Percentiles rank a stretch among this genome's conserved stretches.
phyloP scores from a whole-genome alignment of 371 early-diverging fungal genomes.

The Rhizopus arrhizus region DNA sequence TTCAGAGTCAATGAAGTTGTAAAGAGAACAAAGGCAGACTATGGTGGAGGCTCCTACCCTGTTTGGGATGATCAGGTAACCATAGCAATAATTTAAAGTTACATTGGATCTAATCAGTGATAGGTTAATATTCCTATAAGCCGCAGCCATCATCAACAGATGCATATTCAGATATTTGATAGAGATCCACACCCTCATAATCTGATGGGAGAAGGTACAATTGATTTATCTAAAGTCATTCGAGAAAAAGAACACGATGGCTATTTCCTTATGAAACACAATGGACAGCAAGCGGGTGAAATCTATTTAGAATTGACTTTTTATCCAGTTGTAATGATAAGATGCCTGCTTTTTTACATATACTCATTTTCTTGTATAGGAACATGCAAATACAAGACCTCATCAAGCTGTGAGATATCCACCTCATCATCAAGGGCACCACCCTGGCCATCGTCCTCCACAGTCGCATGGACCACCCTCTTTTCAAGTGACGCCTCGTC shows the following conservation, averaged over 20 bases:
- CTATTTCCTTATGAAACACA: slow-evolving; percentile 26
- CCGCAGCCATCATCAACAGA: slow-evolving; percentile 23
- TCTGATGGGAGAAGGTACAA: slow-evolving; percentile 30
- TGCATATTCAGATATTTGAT: slow-evolving; percentile 32
- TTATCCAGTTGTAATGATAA: slow-evolving; percentile 23
- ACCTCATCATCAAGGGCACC: slow-evolving; percentile 13
- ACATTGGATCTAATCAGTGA: neutral
- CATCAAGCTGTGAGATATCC: slow-evolving; percentile 29
- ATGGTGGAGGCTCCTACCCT: slow-evolving; percentile 30
- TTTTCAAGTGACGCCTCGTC: too few relatives aligned
- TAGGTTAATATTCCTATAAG: slow-evolving; percentile 30
- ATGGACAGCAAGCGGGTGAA: slow-evolving; percentile 28
- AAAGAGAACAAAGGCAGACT: slow-evolving; percentile 26
- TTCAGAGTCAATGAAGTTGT: slow-evolving; percentile 23
- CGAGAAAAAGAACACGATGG: slow-evolving; percentile 37
- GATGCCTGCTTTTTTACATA: neutral
- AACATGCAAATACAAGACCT: slow-evolving; percentile 14
- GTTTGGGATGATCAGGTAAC: slow-evolving; percentile 41
- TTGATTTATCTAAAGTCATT: slow-evolving; percentile 36
- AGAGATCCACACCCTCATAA: slow-evolving; percentile 28
- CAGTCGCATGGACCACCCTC: too few relatives aligned
- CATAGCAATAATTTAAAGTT: neutral
- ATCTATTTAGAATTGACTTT: slow-evolving; percentile 45
- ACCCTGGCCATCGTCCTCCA: neutral
- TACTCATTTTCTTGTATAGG: slow-evolving; percentile 10